phyloP scores from a whole-genome alignment of 2,329 filamentous ascomycete species.

The Chaetoscypha palmicola region DNA sequence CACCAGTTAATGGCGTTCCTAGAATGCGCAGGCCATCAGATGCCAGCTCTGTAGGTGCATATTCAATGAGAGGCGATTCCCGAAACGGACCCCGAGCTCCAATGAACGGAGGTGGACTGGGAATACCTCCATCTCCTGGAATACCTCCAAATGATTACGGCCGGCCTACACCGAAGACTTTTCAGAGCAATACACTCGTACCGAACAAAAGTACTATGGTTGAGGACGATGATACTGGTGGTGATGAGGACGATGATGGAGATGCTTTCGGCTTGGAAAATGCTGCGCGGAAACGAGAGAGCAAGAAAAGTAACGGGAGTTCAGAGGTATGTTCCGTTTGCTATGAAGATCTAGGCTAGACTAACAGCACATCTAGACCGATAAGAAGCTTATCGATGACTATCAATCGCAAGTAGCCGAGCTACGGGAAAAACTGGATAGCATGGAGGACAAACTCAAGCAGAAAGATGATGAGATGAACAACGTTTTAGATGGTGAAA shows the following conservation, averaged over 20 bases:
- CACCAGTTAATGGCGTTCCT: conserved; percentile 54
- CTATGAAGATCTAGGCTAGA: conserved; percentile 4
- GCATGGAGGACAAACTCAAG: conserved; percentile 62
- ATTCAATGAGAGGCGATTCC: conserved; percentile 33
- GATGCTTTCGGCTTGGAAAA: conserved; percentile 56
- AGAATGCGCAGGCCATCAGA: conserved; percentile 44
- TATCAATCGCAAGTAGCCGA: conserved; percentile 71
- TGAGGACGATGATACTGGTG: conserved; percentile 74
- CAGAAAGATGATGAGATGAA: conserved; percentile 66
- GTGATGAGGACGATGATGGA: conserved; percentile 71
- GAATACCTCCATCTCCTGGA: conserved; percentile 53
- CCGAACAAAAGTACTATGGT: conserved; percentile 98
- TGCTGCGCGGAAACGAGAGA: conserved; percentile 30
- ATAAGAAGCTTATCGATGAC: conserved; percentile 69
- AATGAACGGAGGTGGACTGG: conserved; percentile 35
- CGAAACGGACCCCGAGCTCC: conserved; percentile 34
- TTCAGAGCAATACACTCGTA: conserved; percentile 92
- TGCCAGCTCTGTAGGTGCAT: conserved; percentile 45
- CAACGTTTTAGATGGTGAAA: conserved; percentile 51
- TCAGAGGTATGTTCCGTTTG: conserved; percentile 33
- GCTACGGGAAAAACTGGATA: conserved; percentile 65
- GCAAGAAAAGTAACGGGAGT: conserved; percentile 33
- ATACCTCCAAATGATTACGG: conserved; percentile 58
- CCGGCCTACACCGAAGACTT: conserved; percentile 77
- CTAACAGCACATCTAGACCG: conserved; percentile 39